Evolutionary conservation across 192 early-diverging fungal genomes (phyloP).

Genomic region (Umbelopsis vinacea): DNA sequence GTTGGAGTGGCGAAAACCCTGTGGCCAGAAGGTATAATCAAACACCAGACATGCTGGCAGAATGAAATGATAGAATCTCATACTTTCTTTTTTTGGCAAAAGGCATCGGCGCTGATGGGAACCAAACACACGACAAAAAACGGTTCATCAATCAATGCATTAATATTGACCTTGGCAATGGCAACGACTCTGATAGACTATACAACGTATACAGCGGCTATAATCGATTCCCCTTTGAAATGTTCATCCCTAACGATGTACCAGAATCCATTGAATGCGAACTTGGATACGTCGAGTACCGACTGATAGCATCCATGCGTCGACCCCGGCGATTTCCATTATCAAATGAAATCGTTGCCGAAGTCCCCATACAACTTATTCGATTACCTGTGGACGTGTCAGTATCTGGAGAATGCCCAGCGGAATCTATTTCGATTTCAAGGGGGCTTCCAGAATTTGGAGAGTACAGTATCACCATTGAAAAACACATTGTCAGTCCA

Average conservation of each 20-base stretch:
- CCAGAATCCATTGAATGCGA: slow-evolving; percentile 41
- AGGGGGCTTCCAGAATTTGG: slow-evolving; percentile 3
- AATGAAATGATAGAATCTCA: background rate
- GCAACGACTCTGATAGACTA: background rate
- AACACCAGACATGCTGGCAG: background rate
- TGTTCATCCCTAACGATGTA: slow-evolving; percentile 33
- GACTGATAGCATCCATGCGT: slow-evolving; percentile 18
- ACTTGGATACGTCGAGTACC: slow-evolving; percentile 32
- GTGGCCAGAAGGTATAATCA: slow-evolving; percentile 37
- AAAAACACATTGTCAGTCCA: slow-evolving; percentile 28
- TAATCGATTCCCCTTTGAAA: slow-evolving; percentile 37
- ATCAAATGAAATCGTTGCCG: background rate
- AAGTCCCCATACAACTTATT: background rate
- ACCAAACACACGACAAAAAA: slow-evolving; percentile 4
- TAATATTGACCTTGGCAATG: background rate
- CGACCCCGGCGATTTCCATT: slow-evolving; percentile 1
- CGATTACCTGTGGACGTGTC: slow-evolving; percentile 2
- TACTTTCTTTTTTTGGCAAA: background rate
- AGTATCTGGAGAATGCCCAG: background rate
- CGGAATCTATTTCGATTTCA: slow-evolving; percentile 6
- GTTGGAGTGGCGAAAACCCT: slow-evolving; percentile 38
- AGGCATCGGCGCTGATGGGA: slow-evolving; percentile 18
- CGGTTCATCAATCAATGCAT: slow-evolving; percentile 6
- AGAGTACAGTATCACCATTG: slow-evolving; percentile 20
- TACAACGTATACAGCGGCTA: background rate